Conservation (phyloP, 2,329 filamentous ascomycete species). For the Talaromyces sp. region DNA sequence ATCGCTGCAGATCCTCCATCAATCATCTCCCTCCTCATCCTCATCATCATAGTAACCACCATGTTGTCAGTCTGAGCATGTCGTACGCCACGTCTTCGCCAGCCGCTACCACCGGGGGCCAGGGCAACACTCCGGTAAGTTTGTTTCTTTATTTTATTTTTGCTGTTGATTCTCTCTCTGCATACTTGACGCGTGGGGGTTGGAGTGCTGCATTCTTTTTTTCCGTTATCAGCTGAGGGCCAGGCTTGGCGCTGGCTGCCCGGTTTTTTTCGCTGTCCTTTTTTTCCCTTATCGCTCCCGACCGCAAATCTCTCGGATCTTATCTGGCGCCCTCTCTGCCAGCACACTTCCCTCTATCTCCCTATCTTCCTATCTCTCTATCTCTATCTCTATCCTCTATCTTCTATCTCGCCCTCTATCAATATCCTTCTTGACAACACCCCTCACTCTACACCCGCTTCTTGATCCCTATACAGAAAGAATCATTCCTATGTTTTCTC, state of each 20-base stretch:
- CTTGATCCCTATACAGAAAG: not conserved
- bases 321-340: conserved; percentile 34
- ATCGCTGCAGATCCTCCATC: conserved; percentile 26
- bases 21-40: conserved; percentile 27
- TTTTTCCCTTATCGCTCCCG: conserved; percentile 44
- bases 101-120: conserved; percentile 63
- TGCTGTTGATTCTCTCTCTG: conserved; percentile 21
- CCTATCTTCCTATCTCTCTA: conserved; percentile 21
- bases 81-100: conserved; percentile 64
- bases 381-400: conserved; percentile 18
- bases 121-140: conserved; percentile 52
- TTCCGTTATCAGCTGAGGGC: conserved; percentile 33
- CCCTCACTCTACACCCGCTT: conserved; percentile 1
- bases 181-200: conserved; percentile 19
- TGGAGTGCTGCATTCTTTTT: conserved; percentile 21
- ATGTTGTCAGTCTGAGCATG: conserved; percentile 56
- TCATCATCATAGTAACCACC: conserved; percentile 38
- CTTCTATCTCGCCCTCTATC: conserved; percentile 4
- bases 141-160: conserved; percentile 18
- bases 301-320: conserved; percentile 37
- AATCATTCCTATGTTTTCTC: conserved; percentile 2
- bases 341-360: conserved; percentile 31
- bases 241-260: conserved; percentile 34
- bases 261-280: conserved; percentile 2
- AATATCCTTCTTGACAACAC: not conserved